Conservation (phyloP, 805 yeast genomes). For the Starmerella potacharoeniae region DNA sequence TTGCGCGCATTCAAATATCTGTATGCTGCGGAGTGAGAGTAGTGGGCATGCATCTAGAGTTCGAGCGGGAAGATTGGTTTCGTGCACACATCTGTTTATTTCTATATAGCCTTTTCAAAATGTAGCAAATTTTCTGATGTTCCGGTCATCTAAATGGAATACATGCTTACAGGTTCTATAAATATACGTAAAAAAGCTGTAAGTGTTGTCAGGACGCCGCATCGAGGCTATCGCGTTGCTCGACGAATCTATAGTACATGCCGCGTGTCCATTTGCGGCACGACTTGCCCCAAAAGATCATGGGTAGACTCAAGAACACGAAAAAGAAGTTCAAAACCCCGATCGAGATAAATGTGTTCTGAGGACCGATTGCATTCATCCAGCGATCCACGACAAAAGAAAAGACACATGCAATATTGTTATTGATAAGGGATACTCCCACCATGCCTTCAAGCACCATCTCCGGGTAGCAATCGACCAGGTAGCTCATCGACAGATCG, state of each 20-base stretch:
- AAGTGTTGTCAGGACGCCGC: not conserved
- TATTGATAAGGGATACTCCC: constrained; percentile 45
- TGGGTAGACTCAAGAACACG: constrained; percentile 34
- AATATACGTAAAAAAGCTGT: too few relatives aligned
- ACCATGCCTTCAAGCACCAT: constrained; percentile 45
- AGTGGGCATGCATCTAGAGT: too few relatives aligned
- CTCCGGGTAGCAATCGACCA: constrained; percentile 46
- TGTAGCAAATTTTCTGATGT: too few relatives aligned
- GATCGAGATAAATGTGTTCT: constrained; percentile 46
- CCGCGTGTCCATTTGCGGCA: constrained; percentile 24
- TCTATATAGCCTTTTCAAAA: too few relatives aligned
- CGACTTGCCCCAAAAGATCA: constrained; percentile 34
- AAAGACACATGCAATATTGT: constrained; percentile 34
- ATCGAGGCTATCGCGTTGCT: constrained; percentile 22
- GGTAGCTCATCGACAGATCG: constrained; percentile 38
- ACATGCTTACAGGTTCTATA: too few relatives aligned
- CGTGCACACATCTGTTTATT: too few relatives aligned
- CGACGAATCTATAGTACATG: constrained; percentile 25
- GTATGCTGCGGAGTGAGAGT: too few relatives aligned
- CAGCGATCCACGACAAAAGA: constrained; percentile 52
- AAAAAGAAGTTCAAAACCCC: constrained; percentile 38
- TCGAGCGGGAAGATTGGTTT: too few relatives aligned
- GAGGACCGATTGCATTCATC: constrained; percentile 41
- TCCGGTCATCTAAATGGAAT: too few relatives aligned
- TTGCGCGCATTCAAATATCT: too few relatives aligned